Percentiles rank a stretch among this genome's conserved stretches.
Evolutionary conservation across 23 red algal genomes (phyloP).

Genomic region (Pyropia haitanensis): DNA sequence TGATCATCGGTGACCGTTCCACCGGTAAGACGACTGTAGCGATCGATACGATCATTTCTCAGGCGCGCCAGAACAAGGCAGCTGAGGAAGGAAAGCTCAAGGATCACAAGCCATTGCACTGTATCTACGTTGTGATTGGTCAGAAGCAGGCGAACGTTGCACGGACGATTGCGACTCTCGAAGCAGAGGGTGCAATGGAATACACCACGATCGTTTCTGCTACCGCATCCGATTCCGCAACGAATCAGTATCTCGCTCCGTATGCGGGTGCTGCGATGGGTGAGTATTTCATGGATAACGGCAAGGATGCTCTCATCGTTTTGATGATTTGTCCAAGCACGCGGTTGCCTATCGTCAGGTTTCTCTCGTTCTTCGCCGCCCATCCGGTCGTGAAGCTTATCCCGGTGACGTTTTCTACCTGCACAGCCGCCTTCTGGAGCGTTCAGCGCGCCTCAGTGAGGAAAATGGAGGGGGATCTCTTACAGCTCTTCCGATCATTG

Average conservation of each 20-base stretch:
- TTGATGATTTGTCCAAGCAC: constrained; percentile 98
- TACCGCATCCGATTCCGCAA: constrained; percentile 93
- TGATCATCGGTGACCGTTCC: constrained; percentile 98
- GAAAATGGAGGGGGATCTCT: constrained; percentile 84
- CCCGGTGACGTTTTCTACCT: constrained; percentile 99
- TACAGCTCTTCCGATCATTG: constrained; percentile 94
- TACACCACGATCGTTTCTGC: constrained; percentile 94
- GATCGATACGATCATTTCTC: constrained; percentile 86
- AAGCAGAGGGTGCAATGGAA: constrained; percentile 70
- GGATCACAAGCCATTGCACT: constrained; percentile 84
- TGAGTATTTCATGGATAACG: constrained; percentile 98
- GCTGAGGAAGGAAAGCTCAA: constrained; percentile 42
- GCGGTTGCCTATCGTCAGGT: constrained; percentile 98
- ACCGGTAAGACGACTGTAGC: constrained; percentile 98
- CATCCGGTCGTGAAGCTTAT: constrained; percentile 95
- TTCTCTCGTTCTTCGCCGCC: constrained; percentile 87
- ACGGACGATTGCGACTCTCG: constrained; percentile 80
- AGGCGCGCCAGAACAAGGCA: constrained; percentile 52
- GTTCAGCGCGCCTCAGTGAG: constrained; percentile 90
- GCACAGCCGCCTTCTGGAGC: constrained; percentile 87
- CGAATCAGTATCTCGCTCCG: constrained; percentile 91
- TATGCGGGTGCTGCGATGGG: constrained; percentile 95
- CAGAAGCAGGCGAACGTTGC: constrained; percentile 96
- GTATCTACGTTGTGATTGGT: constrained; percentile 94
- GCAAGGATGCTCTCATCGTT: constrained; percentile 94